Evolutionary conservation across 2,329 filamentous ascomycete species (phyloP), one percentile per base, ranked within the genome.

Genomic region (Xylaria polymorpha): DNA sequence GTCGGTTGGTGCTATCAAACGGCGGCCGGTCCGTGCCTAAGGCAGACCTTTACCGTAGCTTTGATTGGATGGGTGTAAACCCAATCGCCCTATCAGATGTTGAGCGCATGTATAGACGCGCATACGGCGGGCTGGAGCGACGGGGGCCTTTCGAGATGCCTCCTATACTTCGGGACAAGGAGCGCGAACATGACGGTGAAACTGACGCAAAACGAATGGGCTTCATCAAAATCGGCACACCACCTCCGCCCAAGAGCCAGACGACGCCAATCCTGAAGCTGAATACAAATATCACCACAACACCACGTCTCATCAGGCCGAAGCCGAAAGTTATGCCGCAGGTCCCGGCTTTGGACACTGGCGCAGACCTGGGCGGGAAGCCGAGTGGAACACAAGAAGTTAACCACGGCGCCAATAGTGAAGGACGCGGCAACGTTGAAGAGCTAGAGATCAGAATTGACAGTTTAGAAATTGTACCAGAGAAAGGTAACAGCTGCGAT

Each of bases 1-100:
- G 88, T 2, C 84, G 88, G 4, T 83, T 88, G 29, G 84, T 90
- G n/a, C 82, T 91, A 14, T 83, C 86, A 18, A 85, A 83, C 67
- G 83, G 84, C 25, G 83, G 86, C 1, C 78, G 79, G 9, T 82
- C 83, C n/a, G 78, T 90, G 10, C 79, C 80, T 2, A 85, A 85
- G 67, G 81, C 83, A 4, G 83, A 87, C 59, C 80, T 91, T 20
- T 77, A 86, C 57, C 80, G 85, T 12, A 85, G 83, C 1, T 91
- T 90, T 70, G 84, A 85, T 69, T 88, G 87, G 83, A 80, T 90
- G n/a, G 82, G 83, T 18, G 81, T 89, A 46, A 82, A 81, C 39
- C 81, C 67, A 39, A 66, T 84, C 18, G 86, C 87, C 1, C 77
- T 91, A 10, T 73, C 76, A 0, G 87, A 89, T 46, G 84, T 90